Evolutionary conservation across 1,284 basidiomycete genomes (phyloP), one percentile per base, ranked within the genome.

Genomic region (Pseudozyma sp.): DNA sequence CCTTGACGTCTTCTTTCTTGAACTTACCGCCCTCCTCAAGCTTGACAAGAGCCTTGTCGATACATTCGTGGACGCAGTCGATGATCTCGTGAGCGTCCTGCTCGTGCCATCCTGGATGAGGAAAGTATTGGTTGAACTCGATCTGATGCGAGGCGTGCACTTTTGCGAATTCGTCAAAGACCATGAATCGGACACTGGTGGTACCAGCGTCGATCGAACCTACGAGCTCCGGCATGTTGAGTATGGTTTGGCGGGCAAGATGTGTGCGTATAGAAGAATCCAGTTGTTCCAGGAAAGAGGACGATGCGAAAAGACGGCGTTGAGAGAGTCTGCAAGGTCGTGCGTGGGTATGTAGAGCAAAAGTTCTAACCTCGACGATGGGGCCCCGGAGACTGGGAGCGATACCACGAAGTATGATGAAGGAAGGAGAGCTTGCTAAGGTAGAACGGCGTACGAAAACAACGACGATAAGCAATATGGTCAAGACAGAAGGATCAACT

Each of bases 151-250:
- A 90, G 2, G 92, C 92, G 66, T 97, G 87, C 76, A 97, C 92
- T 80, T 94, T 89, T 36, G 95, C 96, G 80, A 92, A 88, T 83
- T 92, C 88, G 88, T 99, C 91, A 85, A 97, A 97, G 72, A 97
- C 87, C 83, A 98, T 95, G 86, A 97, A 97, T 51, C 95, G 91
- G 19, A 94, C 93, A 14, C 94, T 96, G 19, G 94, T 96, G 81
- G 50, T 78, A 52, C 72, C 70, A 58, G 59, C 74, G 45, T 76
- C 74, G 63, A 76, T 61, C 42, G 70, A 73, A 34, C 70, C 74
- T 34, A 76, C 73, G 58, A 76, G 73, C 40, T 76, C 65, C 54
- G 73, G 73, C 73, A 76, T 76, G 1, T 48, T 71, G 53, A 21
- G 18, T 36, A 19, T 31, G 25, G 25, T 31, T 31, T 31, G 25